These are phyloP conservation scores for Globomyces sp. DNA, from an alignment of 371 early-diverging fungal species.

Conservation along the genomic window DNA sequence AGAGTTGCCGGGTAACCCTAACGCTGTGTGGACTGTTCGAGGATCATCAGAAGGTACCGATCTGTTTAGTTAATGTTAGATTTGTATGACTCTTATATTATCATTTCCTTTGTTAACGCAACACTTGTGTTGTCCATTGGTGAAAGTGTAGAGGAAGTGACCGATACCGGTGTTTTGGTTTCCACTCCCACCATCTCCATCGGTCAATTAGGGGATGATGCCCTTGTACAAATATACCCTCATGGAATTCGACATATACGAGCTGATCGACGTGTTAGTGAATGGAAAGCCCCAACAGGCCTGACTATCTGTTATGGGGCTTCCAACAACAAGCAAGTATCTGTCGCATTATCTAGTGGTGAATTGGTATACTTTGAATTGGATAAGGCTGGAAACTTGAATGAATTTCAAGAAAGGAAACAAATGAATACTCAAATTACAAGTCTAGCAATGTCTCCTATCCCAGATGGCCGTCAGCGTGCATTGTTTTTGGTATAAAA, in stretches of 20 bases:
- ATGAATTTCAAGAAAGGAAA: conserved; percentile 81
- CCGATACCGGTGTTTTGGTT: conserved; percentile 83
- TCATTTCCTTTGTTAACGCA: conserved; percentile 90
- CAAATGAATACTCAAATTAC: conserved; percentile 71
- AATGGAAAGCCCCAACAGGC: conserved; percentile 88
- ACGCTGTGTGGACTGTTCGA: conserved; percentile 92
- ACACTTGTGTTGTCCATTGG: conserved; percentile 92
- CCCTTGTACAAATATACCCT: conserved; percentile 88
- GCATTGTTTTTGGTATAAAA: conserved; percentile 63
- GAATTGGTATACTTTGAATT: conserved; percentile 94
- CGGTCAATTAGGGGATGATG: conserved; percentile 82
- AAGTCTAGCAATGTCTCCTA: conserved; percentile 74
- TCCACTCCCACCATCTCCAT: conserved; percentile 80
- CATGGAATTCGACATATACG: conserved; percentile 87
- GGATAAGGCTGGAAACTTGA: conserved; percentile 78
- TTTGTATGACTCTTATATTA: conserved; percentile 79
- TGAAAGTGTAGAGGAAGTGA: conserved; percentile 93
- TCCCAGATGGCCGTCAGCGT: conserved; percentile 78
- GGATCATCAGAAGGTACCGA: conserved; percentile 8
- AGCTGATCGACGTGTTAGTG: conserved; percentile 82
- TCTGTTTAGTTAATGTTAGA: conserved; percentile 29
- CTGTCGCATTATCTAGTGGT: conserved; percentile 76
- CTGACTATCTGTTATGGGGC: conserved; percentile 70
- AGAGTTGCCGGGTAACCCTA: conserved; percentile 91
- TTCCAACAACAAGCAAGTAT: conserved; percentile 68